Evolutionary conservation across 805 yeast genomes (phyloP).

Genomic region (Cyberlindnera sargentensis): DNA sequence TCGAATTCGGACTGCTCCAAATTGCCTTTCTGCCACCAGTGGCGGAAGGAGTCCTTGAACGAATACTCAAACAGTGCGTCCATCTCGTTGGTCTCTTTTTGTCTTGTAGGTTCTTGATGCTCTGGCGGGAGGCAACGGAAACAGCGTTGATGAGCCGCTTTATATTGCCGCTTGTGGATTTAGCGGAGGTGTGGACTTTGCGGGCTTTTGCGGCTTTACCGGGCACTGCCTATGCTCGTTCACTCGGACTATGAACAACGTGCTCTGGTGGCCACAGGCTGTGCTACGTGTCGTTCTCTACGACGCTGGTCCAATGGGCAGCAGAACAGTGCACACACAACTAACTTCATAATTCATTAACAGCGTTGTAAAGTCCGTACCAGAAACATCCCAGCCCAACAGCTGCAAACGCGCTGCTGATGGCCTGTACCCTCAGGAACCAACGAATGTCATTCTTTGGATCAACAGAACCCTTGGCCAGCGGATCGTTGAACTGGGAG

Average conservation of each 20-base stretch:
- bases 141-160: too few relatives aligned
- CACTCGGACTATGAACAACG: too few relatives aligned
- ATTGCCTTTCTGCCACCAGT: slow-evolving; percentile 35
- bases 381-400: slow-evolving; percentile 11
- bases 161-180: too few relatives aligned
- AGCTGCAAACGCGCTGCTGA: slow-evolving; percentile 11
- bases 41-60: slow-evolving; percentile 30
- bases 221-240: too few relatives aligned
- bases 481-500: slow-evolving; percentile 2
- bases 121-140: not conserved
- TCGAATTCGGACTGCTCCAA: slow-evolving; percentile 36
- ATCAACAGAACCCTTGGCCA: slow-evolving; percentile 2
- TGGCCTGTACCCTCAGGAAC: slow-evolving; percentile 9
- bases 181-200: too few relatives aligned
- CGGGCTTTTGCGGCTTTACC: too few relatives aligned
- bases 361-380: slow-evolving; percentile 12
- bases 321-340: too few relatives aligned
- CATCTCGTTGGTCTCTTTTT: not conserved
- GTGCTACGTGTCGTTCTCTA: too few relatives aligned
- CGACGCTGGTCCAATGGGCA: too few relatives aligned
- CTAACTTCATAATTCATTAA: too few relatives aligned
- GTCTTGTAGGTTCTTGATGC: not conserved
- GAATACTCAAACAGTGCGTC: slow-evolving; percentile 3
- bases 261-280: too few relatives aligned
- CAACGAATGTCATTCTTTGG: slow-evolving; percentile 12